Conservation (phyloP, 495 filamentous ascomycete genomes). For the Entonaema liquescens region DNA sequence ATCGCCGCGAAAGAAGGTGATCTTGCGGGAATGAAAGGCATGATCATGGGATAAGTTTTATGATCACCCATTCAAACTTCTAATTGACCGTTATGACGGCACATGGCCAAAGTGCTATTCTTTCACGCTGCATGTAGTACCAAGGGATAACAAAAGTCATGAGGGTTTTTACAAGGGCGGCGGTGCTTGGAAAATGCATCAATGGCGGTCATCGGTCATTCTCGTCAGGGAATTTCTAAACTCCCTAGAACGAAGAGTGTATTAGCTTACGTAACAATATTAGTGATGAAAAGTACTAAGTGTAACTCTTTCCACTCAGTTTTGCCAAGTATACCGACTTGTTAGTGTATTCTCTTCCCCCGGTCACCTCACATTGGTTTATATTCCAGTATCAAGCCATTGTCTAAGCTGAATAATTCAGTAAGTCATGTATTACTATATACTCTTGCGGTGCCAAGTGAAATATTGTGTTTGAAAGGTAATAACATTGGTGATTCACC, state of each 20-base stretch:
- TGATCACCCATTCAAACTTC: slow-evolving; percentile 15
- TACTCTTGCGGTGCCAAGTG: too few species aligned
- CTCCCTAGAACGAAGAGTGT: slow-evolving; percentile 30
- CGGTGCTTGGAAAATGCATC: slow-evolving; percentile 46
- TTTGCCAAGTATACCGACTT: not conserved
- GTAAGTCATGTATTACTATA: too few species aligned
- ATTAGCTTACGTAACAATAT: slow-evolving; percentile 38
- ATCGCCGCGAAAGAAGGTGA: slow-evolving; percentile 99
- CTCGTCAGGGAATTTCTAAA: slow-evolving; percentile 8
- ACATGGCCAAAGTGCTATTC: slow-evolving; percentile 38
- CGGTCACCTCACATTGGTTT: too few species aligned
- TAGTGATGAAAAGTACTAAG: slow-evolving; percentile 33
- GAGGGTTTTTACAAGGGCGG: slow-evolving; percentile 44
- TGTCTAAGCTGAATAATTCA: too few species aligned
- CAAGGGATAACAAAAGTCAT: slow-evolving; percentile 42
- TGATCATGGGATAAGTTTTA: slow-evolving; percentile 69
- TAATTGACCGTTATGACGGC: slow-evolving; percentile 29
- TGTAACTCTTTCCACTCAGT: slow-evolving; percentile 21
- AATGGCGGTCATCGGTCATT: slow-evolving; percentile 41
- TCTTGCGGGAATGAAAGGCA: slow-evolving; percentile 88
- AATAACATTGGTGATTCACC: too few species aligned
- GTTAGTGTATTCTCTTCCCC: too few species aligned
- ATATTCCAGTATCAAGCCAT: too few species aligned
- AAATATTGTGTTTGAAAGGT: too few species aligned
- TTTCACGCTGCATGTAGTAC: slow-evolving; percentile 46